Evolutionary conservation across 2,329 filamentous ascomycete genomes (phyloP), one percentile per base, ranked within the genome.

Genomic region (Xylogone sp.): DNA sequence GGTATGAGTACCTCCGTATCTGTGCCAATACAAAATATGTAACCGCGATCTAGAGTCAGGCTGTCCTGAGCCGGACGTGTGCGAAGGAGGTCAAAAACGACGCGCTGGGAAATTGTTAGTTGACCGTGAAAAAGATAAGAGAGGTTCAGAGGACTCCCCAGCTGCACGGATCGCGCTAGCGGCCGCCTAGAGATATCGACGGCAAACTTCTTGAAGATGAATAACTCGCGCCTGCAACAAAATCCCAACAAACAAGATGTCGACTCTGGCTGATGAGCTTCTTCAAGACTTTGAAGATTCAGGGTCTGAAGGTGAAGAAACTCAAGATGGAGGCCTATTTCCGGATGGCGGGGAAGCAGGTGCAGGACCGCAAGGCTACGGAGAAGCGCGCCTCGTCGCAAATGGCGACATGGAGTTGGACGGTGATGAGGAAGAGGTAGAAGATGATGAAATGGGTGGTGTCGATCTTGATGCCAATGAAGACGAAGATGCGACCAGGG

Each of bases 241-340:
- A 50, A 22, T 27, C 20, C n/a, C 48, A 43, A 42, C 50, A 27
- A 18, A 16, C 34, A 39, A 49, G 24, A 95, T 97, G 91, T 90
- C 93, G 68, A 95, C 90, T 43, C 80, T 95, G 57, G 93, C 90
- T 56, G 92, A 97, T 65, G 93, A 97, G 68, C 81, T 99, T 10
- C 78, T 97, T 61, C 89, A 94, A 65, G 90, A 96, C 68, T 94
- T 96, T 58, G 90, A 91, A 63, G 90, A 95, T 65, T 89, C 85
- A 5, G 90, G 85, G 48, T 90, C 90, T 48, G 89, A 94, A 62
- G 82, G 79, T 34, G 86, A 86, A 55, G 82, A 83, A 31, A 75
- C 82, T 27, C 75, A 81, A 52, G 74, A 78, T 48, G 73, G 76
- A 55, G 67, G 64, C 27, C 65, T 71, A 22, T 71, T 77, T 57